Percentiles rank a stretch among this genome's conserved stretches.
phyloP scores from a whole-genome alignment of 192 early-diverging fungal species.

The Umbelopsis sp. region DNA sequence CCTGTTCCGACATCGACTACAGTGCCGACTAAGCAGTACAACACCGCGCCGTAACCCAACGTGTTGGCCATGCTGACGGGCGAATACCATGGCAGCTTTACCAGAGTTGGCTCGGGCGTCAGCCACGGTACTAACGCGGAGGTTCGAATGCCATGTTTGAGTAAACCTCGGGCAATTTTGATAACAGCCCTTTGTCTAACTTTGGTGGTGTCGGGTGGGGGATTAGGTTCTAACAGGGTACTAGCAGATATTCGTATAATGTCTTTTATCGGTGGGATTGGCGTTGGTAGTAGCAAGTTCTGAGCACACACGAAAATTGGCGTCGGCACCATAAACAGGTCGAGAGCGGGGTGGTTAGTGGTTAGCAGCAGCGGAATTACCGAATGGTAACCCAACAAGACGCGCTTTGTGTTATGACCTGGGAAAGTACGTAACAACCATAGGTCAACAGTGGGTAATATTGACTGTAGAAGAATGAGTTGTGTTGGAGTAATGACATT shows the following conservation, averaged over 20 bases:
- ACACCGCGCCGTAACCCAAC: background rate
- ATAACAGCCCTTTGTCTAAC: background rate
- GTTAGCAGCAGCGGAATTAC: background rate
- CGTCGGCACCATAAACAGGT: slow-evolving; percentile 14
- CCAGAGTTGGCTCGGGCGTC: background rate
- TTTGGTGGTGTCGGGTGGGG: background rate
- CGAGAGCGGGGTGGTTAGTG: background rate
- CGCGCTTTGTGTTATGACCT: background rate
- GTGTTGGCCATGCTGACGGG: background rate
- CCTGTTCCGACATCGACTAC: background rate
- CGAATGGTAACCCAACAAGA: background rate
- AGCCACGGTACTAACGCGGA: background rate
- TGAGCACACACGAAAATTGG: slow-evolving; percentile 11
- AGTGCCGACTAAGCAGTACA: background rate
- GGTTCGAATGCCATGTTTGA: background rate
- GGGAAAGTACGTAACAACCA: background rate
- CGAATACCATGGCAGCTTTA: background rate
- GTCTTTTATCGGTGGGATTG: slow-evolving; percentile 4
- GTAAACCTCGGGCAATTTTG: background rate
- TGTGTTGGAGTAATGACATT: background rate
- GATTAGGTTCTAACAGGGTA: slow-evolving; percentile 3
- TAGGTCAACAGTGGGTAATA: background rate
- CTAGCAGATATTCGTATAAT: background rate
- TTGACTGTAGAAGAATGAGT: background rate
- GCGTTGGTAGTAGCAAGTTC: background rate